Conservation (phyloP, 2,329 filamentous ascomycete species). For the Rasamsonia emersonii region DNA sequence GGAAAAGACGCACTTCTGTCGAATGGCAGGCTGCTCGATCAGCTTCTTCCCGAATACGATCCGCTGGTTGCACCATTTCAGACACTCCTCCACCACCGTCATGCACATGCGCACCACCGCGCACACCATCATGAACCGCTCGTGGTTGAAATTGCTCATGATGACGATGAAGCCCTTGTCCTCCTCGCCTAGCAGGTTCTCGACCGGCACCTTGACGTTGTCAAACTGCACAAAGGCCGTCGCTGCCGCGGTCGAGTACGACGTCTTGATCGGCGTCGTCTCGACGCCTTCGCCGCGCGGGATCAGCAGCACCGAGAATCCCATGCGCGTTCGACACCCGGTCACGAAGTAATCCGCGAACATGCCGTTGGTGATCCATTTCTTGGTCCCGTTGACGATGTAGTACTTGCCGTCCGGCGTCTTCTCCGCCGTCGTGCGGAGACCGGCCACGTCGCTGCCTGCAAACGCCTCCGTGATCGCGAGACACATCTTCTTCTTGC, state of each 20-base stretch:
- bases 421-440: slow-evolving; percentile 70
- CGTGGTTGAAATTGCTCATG: slow-evolving; percentile 82
- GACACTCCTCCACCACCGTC: slow-evolving; percentile 67
- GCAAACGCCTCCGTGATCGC: slow-evolving; percentile 86
- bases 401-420: slow-evolving; percentile 67
- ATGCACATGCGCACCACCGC: slow-evolving; percentile 57
- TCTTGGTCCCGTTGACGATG: slow-evolving; percentile 47
- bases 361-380: slow-evolving; percentile 78
- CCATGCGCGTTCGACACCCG: slow-evolving; percentile 69
- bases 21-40: slow-evolving; percentile 72
- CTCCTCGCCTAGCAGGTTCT: slow-evolving; percentile 70
- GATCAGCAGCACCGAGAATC: slow-evolving; percentile 68
- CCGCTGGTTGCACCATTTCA: slow-evolving; percentile 84
- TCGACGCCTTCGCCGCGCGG: slow-evolving; percentile 61
- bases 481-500: slow-evolving; percentile 80
- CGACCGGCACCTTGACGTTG: slow-evolving; percentile 74
- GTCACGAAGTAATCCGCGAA: slow-evolving; percentile 78
- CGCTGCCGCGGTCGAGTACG: slow-evolving; percentile 68
- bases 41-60: slow-evolving; percentile 75
- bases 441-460: slow-evolving; percentile 69
- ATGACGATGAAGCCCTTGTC: slow-evolving; percentile 81
- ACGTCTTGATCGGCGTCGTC: slow-evolving; percentile 54
- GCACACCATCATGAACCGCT: slow-evolving; percentile 67
- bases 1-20: slow-evolving; percentile 56
- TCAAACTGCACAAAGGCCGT: slow-evolving; percentile 76